A percentile compares a stretch with the other conserved stretches of the same genome.
Evolutionary conservation across 2,329 filamentous ascomycete species (phyloP).

Genomic region (Zasmidium cellare): DNA sequence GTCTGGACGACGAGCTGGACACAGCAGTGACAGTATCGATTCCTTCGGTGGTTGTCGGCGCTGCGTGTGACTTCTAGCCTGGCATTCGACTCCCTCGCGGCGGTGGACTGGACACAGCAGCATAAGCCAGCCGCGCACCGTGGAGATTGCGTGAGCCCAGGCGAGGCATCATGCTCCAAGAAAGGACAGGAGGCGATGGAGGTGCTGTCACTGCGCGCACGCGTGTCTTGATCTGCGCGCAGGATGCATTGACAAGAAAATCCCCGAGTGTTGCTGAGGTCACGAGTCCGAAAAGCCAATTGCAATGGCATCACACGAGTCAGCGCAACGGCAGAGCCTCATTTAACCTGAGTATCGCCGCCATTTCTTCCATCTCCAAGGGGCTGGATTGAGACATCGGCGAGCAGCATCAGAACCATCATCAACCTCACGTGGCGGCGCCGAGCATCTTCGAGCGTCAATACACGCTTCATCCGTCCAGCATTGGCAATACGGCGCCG

Average conservation of each 20-base stretch:
- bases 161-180: not conserved
- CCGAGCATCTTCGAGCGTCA: too few species aligned
- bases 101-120: not conserved
- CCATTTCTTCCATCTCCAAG: too few species aligned
- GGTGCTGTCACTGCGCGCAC: not conserved
- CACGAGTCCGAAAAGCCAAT: not conserved
- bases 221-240: not conserved
- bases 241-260: not conserved
- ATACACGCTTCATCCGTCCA: too few species aligned
- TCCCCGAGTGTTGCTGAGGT: not conserved
- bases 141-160: not conserved
- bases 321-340: not conserved
- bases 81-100: not conserved
- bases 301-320: not conserved
- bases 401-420: too few species aligned
- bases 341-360: too few species aligned
- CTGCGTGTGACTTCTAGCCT: not conserved
- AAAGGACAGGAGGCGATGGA: not conserved
- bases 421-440: too few species aligned
- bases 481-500: too few species aligned
- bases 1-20: too few species aligned
- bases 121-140: not conserved
- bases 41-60: not conserved
- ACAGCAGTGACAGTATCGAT: not conserved
- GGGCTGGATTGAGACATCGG: too few species aligned